Evolutionary conservation across 768 basidiomycete species (phyloP).

Genomic region (Suillus subaureus): DNA sequence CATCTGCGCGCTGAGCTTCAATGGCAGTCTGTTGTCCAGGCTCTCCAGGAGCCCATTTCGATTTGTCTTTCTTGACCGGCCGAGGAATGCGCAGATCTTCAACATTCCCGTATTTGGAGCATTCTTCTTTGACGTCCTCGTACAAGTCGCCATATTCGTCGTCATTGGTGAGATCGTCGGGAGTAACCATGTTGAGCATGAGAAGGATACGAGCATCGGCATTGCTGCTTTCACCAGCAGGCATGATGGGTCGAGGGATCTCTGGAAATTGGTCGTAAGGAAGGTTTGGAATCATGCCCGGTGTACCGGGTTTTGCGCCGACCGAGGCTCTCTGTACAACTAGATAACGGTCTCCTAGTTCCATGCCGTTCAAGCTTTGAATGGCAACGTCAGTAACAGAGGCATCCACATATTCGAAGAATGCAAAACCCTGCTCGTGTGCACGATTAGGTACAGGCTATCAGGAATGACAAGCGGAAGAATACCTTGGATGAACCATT

Average conservation of each 20-base stretch:
- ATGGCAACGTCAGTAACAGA: conserved; percentile 93
- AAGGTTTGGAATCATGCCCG: conserved; percentile 61
- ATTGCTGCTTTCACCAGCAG: conserved; percentile 67
- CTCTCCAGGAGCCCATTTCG: conserved; percentile 71
- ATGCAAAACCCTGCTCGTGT: conserved; percentile 85
- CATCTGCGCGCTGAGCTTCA: conserved; percentile 76
- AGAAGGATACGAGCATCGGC: conserved; percentile 83
- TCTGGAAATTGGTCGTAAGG: conserved; percentile 83
- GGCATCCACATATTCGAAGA: conserved; percentile 96
- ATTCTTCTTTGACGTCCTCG: conserved; percentile 94
- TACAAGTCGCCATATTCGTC: conserved; percentile 92
- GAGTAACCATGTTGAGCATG: conserved; percentile 98
- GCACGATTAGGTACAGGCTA: not conserved
- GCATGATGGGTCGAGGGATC: conserved; percentile 87
- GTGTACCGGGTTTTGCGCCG: conserved; percentile 77
- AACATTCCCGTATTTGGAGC: conserved; percentile 75
- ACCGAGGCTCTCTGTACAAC: conserved; percentile 97
- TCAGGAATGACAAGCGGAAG: conserved; percentile 1
- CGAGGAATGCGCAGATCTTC: conserved; percentile 88
- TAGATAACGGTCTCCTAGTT: conserved; percentile 91
- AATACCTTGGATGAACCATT: conserved; percentile 86
- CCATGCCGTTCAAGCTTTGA: conserved; percentile 95
- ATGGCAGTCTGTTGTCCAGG: conserved; percentile 58
- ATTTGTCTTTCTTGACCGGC: conserved; percentile 84
- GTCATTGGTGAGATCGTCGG: conserved; percentile 90